These are phyloP conservation scores for Arabidopsis suecica DNA, from an alignment of 345 rosid genomes.

Conservation along the genomic window DNA sequence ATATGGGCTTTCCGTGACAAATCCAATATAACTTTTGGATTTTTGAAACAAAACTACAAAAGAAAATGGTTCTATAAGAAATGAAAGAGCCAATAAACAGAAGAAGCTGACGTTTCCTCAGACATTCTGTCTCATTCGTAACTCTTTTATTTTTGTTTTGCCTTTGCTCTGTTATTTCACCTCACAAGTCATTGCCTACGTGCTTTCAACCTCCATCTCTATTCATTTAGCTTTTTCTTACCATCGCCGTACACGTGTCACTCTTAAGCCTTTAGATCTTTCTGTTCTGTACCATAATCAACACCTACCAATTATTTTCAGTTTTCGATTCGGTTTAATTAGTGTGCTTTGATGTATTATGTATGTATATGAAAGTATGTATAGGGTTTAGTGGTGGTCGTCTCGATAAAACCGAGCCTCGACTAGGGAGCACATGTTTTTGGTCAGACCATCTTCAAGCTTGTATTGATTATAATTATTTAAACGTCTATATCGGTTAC, in stretches of 20 bases:
- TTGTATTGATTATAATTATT: background rate
- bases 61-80: background rate
- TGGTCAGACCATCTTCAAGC: conserved; percentile 16
- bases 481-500: background rate
- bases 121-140: conserved; percentile 40
- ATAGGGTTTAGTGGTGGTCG: conserved; percentile 31
- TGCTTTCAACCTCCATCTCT: conserved; percentile 5
- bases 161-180: conserved; percentile 36
- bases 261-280: conserved; percentile 10
- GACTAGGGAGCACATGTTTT: conserved; percentile 42
- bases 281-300: conserved; percentile 10
- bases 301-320: background rate
- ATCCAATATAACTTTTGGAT: background rate
- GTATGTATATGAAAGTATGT: conserved; percentile 17
- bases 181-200: conserved; percentile 20
- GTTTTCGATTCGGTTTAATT: conserved; percentile 14
- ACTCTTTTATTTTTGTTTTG: background rate
- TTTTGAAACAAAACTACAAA: background rate
- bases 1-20: background rate
- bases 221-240: conserved; percentile 4
- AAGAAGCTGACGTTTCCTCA: conserved; percentile 35
- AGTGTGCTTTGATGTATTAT: background rate
- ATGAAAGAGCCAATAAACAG: conserved; percentile 6
- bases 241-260: conserved; percentile 32
- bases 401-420: conserved; percentile 32